Percentiles rank a stretch among this genome's conserved stretches.
These are phyloP conservation scores for Bocquillonia castaneifolia DNA, from an alignment of 441 rosid species.

Conservation along the genomic window DNA sequence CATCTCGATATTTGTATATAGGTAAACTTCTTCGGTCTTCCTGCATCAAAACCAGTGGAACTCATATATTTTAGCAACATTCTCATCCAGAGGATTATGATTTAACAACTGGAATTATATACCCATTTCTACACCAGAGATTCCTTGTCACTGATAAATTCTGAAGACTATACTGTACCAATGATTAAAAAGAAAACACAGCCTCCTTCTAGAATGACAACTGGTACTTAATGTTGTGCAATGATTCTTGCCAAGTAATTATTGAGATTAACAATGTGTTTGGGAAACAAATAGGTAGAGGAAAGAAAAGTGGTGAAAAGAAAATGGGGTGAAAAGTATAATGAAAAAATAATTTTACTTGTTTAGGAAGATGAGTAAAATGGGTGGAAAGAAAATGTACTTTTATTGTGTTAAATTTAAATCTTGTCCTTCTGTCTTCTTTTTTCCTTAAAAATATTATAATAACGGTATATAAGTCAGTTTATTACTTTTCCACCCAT, in stretches of 20 bases:
- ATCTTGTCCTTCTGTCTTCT: no score
- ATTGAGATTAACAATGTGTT: no score
- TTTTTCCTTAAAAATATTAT: no score
- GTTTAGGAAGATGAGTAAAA: no score
- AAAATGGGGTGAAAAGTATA: no score
- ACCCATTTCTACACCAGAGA: neutral
- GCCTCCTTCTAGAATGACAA: neutral
- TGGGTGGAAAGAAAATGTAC: no score
- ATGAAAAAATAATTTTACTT: no score
- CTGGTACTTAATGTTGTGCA: neutral
- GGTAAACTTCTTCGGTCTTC: conserved; percentile 85
- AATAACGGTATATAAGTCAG: no score
- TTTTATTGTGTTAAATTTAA: no score
- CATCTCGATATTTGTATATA: conserved; percentile 71
- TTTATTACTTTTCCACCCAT: no score
- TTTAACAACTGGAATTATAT: neutral
- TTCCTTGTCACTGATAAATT: neutral
- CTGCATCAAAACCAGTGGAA: conserved; percentile 35
- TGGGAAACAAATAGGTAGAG: no score
- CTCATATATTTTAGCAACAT: neutral
- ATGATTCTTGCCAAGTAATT: neutral
- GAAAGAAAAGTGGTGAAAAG: no score
- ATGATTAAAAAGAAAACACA: neutral
- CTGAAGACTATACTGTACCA: neutral
- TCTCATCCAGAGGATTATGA: neutral